phyloP scores from a whole-genome alignment of 306 rosid species.

The Psophocarpus tetragonolobus region DNA sequence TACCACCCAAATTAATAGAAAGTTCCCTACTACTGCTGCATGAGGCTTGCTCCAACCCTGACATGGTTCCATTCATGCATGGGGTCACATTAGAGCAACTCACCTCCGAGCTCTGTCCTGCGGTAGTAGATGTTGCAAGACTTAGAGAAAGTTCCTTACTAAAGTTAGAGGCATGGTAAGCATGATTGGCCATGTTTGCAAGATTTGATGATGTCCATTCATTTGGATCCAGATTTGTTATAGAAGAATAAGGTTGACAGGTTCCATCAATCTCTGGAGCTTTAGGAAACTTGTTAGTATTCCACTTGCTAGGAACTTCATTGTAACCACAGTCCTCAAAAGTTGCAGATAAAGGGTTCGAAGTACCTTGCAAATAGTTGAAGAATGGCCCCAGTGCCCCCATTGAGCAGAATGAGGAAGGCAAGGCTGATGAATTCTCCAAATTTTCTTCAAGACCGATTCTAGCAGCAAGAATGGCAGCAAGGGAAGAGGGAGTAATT shows the following conservation, averaged over 20 bases:
- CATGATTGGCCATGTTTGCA: constrained; percentile 36
- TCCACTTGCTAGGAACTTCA: constrained; percentile 45
- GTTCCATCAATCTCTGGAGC: constrained; percentile 33
- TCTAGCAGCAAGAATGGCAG: constrained; percentile 50
- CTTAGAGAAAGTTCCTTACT: constrained; percentile 64
- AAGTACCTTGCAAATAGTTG: constrained; percentile 42
- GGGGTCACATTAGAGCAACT: constrained; percentile 42
- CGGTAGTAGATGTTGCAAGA: constrained; percentile 54
- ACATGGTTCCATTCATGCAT: constrained; percentile 44
- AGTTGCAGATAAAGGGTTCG: constrained; percentile 36
- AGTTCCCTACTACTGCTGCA: constrained; percentile 44
- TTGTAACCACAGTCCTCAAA: constrained; percentile 39
- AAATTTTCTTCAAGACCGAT: constrained; percentile 50
- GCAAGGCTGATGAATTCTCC: constrained; percentile 41
- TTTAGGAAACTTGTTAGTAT: constrained; percentile 29
- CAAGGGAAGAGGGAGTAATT: constrained; percentile 43
- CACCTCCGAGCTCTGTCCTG: constrained; percentile 49
- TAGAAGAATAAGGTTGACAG: constrained; percentile 36
- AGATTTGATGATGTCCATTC: constrained; percentile 51
- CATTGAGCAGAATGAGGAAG: constrained; percentile 39
- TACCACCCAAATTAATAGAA: constrained; percentile 41
- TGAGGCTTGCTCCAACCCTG: constrained; percentile 47
- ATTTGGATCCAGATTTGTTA: constrained; percentile 41
- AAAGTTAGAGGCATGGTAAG: constrained; percentile 36
- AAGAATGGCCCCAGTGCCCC: constrained; percentile 38